Percentiles rank a stretch among this genome's conserved stretches.
Conservation (phyloP, 2,329 filamentous ascomycete species). For the Sporothrix curviconia region DNA sequence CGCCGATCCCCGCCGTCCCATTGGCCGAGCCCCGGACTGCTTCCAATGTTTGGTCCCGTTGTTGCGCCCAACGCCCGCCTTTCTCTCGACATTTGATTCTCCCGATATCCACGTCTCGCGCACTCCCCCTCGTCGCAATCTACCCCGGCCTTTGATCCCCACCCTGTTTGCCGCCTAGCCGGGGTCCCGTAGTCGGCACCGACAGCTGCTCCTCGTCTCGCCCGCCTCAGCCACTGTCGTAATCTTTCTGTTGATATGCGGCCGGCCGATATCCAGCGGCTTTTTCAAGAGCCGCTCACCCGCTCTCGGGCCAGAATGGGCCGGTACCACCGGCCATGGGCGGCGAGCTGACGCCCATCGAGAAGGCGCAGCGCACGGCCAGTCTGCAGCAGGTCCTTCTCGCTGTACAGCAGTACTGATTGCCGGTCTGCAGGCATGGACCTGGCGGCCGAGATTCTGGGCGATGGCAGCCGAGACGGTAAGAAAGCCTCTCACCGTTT, state of each 20-base stretch:
- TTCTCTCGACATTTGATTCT: too few species aligned
- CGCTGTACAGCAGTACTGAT: constrained; percentile 35
- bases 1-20: too few species aligned
- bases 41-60: too few species aligned
- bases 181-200: not conserved
- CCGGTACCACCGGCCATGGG: not conserved
- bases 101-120: too few species aligned
- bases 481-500: constrained; percentile 23
- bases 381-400: constrained; percentile 33
- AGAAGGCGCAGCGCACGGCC: constrained; percentile 18
- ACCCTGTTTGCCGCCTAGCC: too few species aligned
- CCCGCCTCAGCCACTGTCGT: not conserved
- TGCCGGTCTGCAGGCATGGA: constrained; percentile 38
- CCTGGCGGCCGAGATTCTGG: constrained; percentile 44
- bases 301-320: not conserved
- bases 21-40: too few species aligned
- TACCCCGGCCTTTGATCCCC: too few species aligned
- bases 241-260: not conserved
- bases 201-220: not conserved
- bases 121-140: too few species aligned
- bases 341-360: constrained; percentile 4
- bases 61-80: too few species aligned
- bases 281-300: constrained; percentile 9
- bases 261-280: constrained; percentile 14
- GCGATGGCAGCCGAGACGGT: constrained; percentile 51